Percentiles rank a stretch among this genome's conserved stretches.
Conservation (phyloP, 2,329 filamentous ascomycete genomes). For the Apiospora pterosperma region DNA sequence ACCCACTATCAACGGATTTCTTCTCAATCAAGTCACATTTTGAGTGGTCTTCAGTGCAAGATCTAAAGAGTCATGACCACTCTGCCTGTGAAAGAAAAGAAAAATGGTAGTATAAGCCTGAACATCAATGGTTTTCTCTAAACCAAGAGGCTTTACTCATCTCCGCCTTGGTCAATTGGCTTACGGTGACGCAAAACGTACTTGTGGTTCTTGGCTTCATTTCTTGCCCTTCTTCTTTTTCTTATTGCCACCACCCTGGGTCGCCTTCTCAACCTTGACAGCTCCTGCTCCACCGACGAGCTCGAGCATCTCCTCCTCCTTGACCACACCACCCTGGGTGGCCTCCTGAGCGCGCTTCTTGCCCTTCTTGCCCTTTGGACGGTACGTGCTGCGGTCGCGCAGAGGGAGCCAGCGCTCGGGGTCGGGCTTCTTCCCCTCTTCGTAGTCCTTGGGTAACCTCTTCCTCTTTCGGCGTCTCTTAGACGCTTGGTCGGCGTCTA, state of each 20-base stretch:
- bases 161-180: too few relatives aligned
- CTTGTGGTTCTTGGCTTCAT: neutral
- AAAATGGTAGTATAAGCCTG: neutral
- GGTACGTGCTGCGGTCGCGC: conserved; percentile 82
- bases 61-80: neutral
- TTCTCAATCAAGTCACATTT: neutral
- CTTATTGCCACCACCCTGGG: conserved; percentile 23
- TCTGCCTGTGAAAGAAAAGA: neutral
- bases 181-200: neutral
- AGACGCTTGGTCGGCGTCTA: conserved; percentile 37
- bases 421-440: conserved; percentile 76
- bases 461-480: conserved; percentile 53
- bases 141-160: neutral
- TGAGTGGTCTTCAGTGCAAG: neutral
- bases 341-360: conserved; percentile 75
- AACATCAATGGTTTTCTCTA: neutral
- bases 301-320: conserved; percentile 66
- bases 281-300: conserved; percentile 60
- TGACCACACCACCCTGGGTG: conserved; percentile 82
- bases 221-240: conserved; percentile 47
- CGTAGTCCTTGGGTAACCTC: conserved; percentile 66
- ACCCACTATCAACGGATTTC: neutral
- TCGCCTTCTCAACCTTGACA: conserved; percentile 61
- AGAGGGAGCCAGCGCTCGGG: conserved; percentile 92
- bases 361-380: conserved; percentile 88